phyloP scores from a whole-genome alignment of 2,329 filamentous ascomycete genomes.

The Sporothrix brunneoviolacea region DNA sequence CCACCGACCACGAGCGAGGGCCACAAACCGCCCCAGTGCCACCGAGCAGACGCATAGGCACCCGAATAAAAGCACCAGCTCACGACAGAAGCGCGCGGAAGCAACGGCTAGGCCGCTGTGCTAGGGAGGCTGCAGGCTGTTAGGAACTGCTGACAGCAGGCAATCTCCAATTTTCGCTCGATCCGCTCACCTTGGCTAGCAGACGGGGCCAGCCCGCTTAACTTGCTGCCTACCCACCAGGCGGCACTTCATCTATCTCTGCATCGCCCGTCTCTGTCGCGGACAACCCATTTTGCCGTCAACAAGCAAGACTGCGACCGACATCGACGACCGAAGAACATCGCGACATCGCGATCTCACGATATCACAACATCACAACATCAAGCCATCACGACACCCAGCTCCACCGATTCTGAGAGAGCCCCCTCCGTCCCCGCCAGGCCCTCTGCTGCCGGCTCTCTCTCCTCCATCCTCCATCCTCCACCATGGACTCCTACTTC shows the following conservation, averaged over 20 bases:
- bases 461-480: neutral
- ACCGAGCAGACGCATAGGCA: constrained; percentile 1
- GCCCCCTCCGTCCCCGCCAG: neutral
- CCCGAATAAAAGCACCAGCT: constrained; percentile 10
- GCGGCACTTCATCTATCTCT: constrained; percentile 1
- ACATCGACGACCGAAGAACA: no score
- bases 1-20: neutral
- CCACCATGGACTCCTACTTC: constrained; percentile 44
- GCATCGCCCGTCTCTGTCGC: constrained; percentile 2
- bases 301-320: no score
- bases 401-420: neutral
- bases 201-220: no score
- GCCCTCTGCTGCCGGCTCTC: neutral
- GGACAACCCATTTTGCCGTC: no score
- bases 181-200: no score
- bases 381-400: no score
- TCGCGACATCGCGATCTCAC: no score
- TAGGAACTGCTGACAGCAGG: constrained; percentile 4
- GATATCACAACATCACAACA: no score
- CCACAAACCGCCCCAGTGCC: neutral
- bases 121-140: no score
- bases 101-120: no score
- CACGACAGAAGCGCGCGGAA: no score
- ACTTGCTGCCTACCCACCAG: constrained; percentile 5
- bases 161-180: neutral